Percentiles rank a stretch among this genome's conserved stretches.
phyloP scores from a whole-genome alignment of 208 protist species.

The Trypanosoma cruzi region DNA sequence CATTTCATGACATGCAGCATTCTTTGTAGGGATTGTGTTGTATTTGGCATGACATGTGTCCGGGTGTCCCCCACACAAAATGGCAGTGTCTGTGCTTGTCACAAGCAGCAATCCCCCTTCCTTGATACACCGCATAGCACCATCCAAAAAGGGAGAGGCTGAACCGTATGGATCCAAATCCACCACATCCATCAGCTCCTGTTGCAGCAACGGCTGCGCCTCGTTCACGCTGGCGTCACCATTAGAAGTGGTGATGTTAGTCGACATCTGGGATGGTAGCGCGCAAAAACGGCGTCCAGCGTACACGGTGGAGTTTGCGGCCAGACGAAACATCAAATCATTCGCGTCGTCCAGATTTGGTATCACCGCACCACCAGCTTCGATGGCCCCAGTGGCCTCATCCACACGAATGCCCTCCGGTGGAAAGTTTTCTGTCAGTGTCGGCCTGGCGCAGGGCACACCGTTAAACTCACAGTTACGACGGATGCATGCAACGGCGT shows the following conservation, averaged over 20 bases:
- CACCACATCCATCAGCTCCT: constrained; percentile 96
- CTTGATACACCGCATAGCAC: constrained; percentile 95
- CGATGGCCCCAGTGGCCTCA: constrained; percentile 27
- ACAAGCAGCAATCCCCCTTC: constrained; percentile 98
- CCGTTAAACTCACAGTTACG: constrained; percentile 96
- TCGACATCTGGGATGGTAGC: neutral
- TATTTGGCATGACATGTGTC: constrained; percentile 99
- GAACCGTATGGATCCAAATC: constrained; percentile 99
- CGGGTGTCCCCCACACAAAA: constrained; percentile 97
- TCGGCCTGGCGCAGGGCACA: constrained; percentile 58
- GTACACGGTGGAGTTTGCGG: constrained; percentile 57
- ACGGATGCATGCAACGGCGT: constrained; percentile 95
- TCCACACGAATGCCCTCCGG: constrained; percentile 39
- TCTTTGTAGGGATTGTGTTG: constrained; percentile 91
- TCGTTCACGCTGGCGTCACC: neutral
- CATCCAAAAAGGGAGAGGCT: constrained; percentile 97
- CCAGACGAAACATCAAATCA: constrained; percentile 89
- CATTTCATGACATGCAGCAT: constrained; percentile 94
- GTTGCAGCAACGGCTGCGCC: constrained; percentile 73
- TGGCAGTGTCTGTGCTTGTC: constrained; percentile 98
- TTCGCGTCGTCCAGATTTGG: constrained; percentile 95
- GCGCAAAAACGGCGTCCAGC: constrained; percentile 48
- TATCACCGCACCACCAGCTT: constrained; percentile 68
- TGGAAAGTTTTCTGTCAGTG: constrained; percentile 85
- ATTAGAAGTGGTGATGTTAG: neutral